Evolutionary conservation across 2,329 filamentous ascomycete genomes (phyloP).

Genomic region (Blumeriella jaapii): DNA sequence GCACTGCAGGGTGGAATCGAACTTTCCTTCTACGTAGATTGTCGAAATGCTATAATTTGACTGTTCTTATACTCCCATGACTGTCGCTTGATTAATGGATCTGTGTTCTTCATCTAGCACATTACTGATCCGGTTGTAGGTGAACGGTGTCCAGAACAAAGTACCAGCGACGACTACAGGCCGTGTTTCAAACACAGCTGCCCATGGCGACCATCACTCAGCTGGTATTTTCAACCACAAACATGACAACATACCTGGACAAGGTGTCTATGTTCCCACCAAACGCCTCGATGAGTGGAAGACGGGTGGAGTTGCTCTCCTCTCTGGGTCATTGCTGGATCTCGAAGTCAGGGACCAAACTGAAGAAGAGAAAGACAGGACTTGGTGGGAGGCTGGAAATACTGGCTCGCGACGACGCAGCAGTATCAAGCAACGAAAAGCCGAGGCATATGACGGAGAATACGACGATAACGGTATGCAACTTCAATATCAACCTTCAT

Average conservation of each 20-base stretch:
- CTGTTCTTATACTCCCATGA: too few relatives aligned
- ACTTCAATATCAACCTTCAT: conserved; percentile 9
- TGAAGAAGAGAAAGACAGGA: conserved; percentile 38
- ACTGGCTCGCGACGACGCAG: conserved; percentile 32
- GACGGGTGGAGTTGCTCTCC: conserved; percentile 49
- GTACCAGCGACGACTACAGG: conserved; percentile 14
- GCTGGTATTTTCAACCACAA: conserved; percentile 23
- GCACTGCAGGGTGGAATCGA: too few relatives aligned
- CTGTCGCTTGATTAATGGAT: too few relatives aligned
- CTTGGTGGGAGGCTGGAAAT: conserved; percentile 67
- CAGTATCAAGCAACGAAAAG: conserved; percentile 32
- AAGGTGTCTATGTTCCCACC: conserved; percentile 46
- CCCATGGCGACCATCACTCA: conserved; percentile 20
- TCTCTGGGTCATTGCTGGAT: conserved; percentile 48
- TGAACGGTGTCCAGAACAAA: conserved; percentile 17
- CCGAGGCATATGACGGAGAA: conserved; percentile 54
- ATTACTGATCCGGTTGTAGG: too few relatives aligned
- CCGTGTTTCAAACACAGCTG: conserved; percentile 9
- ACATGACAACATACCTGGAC: conserved; percentile 30
- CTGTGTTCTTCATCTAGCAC: too few relatives aligned
- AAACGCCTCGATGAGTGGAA: conserved; percentile 63
- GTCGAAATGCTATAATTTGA: too few relatives aligned
- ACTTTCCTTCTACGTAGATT: too few relatives aligned
- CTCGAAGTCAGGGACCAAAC: conserved; percentile 34
- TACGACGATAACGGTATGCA: conserved; percentile 47